phyloP scores from a whole-genome alignment of 2,329 filamentous ascomycete genomes.

The Triangularia setosa region DNA sequence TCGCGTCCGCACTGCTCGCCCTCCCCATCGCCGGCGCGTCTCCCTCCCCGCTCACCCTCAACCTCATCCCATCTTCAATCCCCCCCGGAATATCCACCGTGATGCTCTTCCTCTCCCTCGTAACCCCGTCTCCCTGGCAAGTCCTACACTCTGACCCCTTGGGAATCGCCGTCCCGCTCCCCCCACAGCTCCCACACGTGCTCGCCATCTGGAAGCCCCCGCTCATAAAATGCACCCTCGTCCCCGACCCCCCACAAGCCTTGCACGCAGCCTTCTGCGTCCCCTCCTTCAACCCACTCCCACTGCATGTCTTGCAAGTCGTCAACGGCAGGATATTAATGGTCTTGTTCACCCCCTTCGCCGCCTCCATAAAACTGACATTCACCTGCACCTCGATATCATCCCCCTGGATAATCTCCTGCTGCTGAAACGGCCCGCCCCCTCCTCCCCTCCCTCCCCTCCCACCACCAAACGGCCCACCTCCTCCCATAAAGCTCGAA shows the following conservation, averaged over 20 bases:
- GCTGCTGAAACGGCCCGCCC: constrained; percentile 64
- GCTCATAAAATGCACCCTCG: constrained; percentile 81
- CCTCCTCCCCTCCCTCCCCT: constrained; percentile 45
- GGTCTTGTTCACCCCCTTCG: constrained; percentile 85
- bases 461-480: constrained; percentile 50
- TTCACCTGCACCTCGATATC: constrained; percentile 92
- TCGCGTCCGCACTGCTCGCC: constrained; percentile 57
- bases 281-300: constrained; percentile 80
- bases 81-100: constrained; percentile 90
- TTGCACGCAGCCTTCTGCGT: constrained; percentile 70
- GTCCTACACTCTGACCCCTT: constrained; percentile 74
- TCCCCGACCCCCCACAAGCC: constrained; percentile 80
- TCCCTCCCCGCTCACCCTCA: constrained; percentile 80
- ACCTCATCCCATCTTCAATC: constrained; percentile 92
- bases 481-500: constrained; percentile 69
- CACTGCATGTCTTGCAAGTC: constrained; percentile 76
- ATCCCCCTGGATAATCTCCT: constrained; percentile 85
- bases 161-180: constrained; percentile 71
- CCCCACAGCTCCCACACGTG: constrained; percentile 77
- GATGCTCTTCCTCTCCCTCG: constrained; percentile 77
- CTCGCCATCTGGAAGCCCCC: constrained; percentile 95
- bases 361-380: constrained; percentile 94
- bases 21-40: constrained; percentile 78
- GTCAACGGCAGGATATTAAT: constrained; percentile 79
- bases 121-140: constrained; percentile 79